Conservation (phyloP, 208 protist genomes). For the Borovskyia barvae region DNA sequence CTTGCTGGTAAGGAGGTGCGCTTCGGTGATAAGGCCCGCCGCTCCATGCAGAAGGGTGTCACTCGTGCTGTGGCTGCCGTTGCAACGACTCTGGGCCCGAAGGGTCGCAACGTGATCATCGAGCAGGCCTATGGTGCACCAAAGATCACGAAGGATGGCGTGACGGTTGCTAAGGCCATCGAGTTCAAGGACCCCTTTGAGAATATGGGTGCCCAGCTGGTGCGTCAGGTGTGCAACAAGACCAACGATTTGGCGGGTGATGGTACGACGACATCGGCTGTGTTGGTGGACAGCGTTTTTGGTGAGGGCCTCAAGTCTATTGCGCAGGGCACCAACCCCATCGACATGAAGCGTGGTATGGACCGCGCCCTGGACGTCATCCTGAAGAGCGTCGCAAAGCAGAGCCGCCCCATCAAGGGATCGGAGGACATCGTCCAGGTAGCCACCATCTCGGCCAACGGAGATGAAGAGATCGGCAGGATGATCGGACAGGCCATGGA, state of each 20-base stretch:
- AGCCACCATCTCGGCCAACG: conserved; percentile 99
- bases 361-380: conserved; percentile 1
- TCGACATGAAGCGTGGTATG: conserved; percentile 97
- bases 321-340: conserved; percentile 98
- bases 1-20: conserved; percentile 93
- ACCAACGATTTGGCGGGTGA: conserved; percentile 98
- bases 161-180: conserved; percentile 99
- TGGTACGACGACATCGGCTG: conserved; percentile 99
- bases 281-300: conserved; percentile 98
- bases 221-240: conserved; percentile 96
- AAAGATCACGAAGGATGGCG: conserved; percentile 99
- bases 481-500: conserved; percentile 99
- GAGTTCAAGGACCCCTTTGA: conserved; percentile 97
- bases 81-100: conserved; percentile 97
- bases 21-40: conserved; percentile 93
- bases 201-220: conserved; percentile 99
- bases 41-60: conserved; percentile 94
- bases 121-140: conserved; percentile 97
- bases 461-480: conserved; percentile 97
- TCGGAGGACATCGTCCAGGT: conserved; percentile 97
- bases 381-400: conserved; percentile 16
- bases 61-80: conserved; percentile 96
- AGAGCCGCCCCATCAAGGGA: conserved; percentile 93
- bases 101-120: conserved; percentile 98
- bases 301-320: conserved; percentile 97